phyloP scores from a whole-genome alignment of 352 stramenopile genomes.

The Globisporangium spiculum region DNA sequence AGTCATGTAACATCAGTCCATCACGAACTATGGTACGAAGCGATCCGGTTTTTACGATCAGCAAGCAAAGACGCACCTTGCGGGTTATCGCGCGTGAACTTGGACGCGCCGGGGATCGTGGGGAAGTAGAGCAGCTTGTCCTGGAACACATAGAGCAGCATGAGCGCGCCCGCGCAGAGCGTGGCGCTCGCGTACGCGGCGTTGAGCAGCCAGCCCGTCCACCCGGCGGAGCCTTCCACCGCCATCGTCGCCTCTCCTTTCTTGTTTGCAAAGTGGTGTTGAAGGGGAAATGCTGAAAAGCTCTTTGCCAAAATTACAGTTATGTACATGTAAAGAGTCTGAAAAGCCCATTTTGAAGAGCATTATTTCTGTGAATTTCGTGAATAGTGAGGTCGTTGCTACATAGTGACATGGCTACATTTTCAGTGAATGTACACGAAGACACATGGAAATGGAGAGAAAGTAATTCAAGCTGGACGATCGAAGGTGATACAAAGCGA shows the following conservation, averaged over 20 bases:
- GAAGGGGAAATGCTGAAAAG: background rate
- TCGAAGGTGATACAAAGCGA: background rate
- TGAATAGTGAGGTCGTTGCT: background rate
- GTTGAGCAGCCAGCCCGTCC: slow-evolving; percentile 60
- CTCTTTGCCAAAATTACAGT: background rate
- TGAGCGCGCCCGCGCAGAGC: slow-evolving; percentile 50
- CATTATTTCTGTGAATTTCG: background rate
- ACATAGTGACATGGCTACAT: slow-evolving; percentile 3
- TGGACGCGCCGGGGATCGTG: slow-evolving; percentile 69
- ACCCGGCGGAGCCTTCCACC: slow-evolving; percentile 30
- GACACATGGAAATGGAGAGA: background rate
- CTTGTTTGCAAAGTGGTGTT: background rate
- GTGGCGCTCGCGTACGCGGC: slow-evolving; percentile 58
- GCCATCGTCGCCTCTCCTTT: slow-evolving; percentile 21
- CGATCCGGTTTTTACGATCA: background rate
- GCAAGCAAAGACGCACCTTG: slow-evolving; percentile 29
- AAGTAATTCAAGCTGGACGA: background rate
- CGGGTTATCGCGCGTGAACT: slow-evolving; percentile 81
- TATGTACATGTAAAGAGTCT: too few species aligned
- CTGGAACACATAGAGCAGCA: slow-evolving; percentile 82
- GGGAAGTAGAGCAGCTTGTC: slow-evolving; percentile 85
- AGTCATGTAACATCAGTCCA: background rate
- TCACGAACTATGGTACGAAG: background rate
- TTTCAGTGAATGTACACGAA: background rate
- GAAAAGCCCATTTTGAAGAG: background rate